Evolutionary conservation across 1,139 yeast genomes (phyloP), one percentile per base, ranked within the genome.

Genomic region (Candida sanyaensis): DNA sequence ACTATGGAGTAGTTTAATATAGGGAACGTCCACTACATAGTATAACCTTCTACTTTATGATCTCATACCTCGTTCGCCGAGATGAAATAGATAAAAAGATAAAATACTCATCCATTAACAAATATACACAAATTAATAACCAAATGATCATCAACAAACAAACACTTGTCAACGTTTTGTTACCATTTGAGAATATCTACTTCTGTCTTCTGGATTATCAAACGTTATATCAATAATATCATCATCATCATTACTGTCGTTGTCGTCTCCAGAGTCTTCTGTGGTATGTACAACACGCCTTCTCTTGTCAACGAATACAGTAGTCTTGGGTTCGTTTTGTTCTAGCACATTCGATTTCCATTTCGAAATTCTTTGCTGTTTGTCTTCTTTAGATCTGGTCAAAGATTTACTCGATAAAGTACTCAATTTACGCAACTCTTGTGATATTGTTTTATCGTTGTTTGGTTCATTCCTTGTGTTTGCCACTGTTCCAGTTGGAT

Each of bases 401-500:
- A 68, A 51, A 6, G 61, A 55, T 29, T 61, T 57, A 5, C 46
- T 44, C 37, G 56, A 52, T 38, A 61, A 56, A 30, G 44, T 50
- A 42, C 69, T 64, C 21, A 68, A 49, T 26, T 63, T 62, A 31
- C 63, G 54, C 21, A 68, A 52, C 41, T 68, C 73, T 37, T 60
- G 55, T 41, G 52, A 53, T 33, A 49, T 34, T 33, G 56, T 56
- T 7, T 49, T 51, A 36, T 55, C 50, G 36, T 53, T 53, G 26
- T 51, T 50, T 2, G 53, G 45, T 4, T 42, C 60, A 58, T 38
- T 46, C 51, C 27, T 41, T 45, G 13, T 38, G 38, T 1, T 23
- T 6, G 28, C 23, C 27, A 37, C 24, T 10, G 27, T 7, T 26
- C 43, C 43, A 2, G 81, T 76, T 1, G 85, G 84, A 59, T 80